phyloP scores from a whole-genome alignment of 2,329 filamentous ascomycete genomes.

The Fusarium secorum region DNA sequence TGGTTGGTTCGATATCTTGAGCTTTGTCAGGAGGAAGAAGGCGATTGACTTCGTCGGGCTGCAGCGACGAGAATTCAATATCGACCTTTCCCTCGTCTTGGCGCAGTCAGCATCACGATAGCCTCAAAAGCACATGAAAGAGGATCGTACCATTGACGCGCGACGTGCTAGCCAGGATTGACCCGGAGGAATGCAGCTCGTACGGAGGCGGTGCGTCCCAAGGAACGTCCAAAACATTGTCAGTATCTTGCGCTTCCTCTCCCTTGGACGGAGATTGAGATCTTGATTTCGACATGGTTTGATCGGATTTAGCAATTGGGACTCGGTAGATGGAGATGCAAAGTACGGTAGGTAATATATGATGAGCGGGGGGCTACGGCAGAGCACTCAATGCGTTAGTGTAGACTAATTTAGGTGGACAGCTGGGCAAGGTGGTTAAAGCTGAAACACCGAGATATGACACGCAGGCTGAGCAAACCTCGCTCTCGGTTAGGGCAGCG shows the following conservation, averaged over 20 bases:
- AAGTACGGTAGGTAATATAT: not conserved
- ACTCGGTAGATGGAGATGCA: not conserved
- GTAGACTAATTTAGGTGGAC: not conserved
- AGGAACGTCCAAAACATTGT: not conserved
- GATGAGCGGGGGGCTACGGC: not conserved
- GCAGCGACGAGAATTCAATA: not conserved
- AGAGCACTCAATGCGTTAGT: not conserved
- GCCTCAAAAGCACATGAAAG: not conserved
- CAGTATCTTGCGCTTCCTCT: accelerated
- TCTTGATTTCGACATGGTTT: not conserved
- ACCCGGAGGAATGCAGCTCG: not conserved
- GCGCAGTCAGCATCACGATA: not conserved
- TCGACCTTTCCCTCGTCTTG: not conserved
- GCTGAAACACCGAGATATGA: not conserved
- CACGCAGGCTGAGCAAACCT: not conserved
- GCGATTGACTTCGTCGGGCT: not conserved
- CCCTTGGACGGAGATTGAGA: not conserved
- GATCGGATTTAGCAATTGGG: accelerated
- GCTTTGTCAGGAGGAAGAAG: not conserved
- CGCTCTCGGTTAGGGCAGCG: not conserved
- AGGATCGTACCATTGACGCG: not conserved
- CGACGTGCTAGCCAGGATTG: not conserved
- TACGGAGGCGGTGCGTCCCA: not conserved
- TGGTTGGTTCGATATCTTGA: not conserved
- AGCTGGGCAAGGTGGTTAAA: not conserved